These are phyloP conservation scores for Vigna angularis DNA, from an alignment of 306 rosid species.

Conservation along the genomic window DNA sequence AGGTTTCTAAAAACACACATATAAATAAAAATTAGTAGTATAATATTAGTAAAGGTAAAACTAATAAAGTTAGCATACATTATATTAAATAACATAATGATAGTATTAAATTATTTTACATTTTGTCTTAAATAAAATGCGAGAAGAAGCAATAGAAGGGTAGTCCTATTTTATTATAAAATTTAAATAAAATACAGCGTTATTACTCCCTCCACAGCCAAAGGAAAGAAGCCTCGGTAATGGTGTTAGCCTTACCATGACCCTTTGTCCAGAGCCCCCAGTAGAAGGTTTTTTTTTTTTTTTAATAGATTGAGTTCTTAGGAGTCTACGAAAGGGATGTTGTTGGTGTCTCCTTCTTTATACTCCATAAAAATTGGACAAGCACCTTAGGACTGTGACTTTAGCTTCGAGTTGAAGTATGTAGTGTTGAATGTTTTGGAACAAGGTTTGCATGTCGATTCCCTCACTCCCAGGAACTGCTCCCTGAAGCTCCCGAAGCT, in stretches of 20 bases:
- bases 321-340: background rate
- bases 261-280: background rate
- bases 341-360: slow-evolving; percentile 29
- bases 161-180: slow-evolving; percentile 1
- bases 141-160: background rate
- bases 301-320: slow-evolving; percentile 10
- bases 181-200: slow-evolving; percentile 1
- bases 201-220: slow-evolving; percentile 5
- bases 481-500: slow-evolving; percentile 63
- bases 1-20: no score
- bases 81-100: no score
- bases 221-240: slow-evolving; percentile 15
- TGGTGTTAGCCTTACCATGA: slow-evolving; percentile 16
- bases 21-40: no score
- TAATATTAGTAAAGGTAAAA: no score
- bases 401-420: slow-evolving; percentile 64
- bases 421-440: slow-evolving; percentile 59
- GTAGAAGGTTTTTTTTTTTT: background rate
- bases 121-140: background rate
- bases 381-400: slow-evolving; percentile 61
- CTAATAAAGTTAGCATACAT: no score
- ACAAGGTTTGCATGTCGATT: slow-evolving; percentile 54
- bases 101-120: no score
- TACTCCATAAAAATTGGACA: slow-evolving; percentile 68
- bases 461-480: slow-evolving; percentile 59